Conservation (phyloP, 2,329 filamentous ascomycete species). For the Dactylellina haptotyla region DNA sequence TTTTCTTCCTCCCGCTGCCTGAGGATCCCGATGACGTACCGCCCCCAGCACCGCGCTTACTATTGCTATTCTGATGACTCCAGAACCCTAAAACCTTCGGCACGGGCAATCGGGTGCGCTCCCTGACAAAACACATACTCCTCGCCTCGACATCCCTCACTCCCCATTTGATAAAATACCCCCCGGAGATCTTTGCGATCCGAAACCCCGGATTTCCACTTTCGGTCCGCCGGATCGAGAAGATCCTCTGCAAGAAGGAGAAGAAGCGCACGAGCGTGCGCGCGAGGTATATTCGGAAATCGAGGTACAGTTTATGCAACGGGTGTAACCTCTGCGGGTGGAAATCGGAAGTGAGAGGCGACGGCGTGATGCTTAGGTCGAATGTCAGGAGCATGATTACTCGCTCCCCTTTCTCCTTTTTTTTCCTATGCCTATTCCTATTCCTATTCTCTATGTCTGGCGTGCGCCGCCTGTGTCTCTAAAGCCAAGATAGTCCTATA, state of each 20-base stretch:
- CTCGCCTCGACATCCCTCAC: constrained; percentile 46
- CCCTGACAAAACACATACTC: constrained; percentile 41
- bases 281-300: constrained; percentile 40
- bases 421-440: neutral
- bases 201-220: constrained; percentile 42
- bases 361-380: constrained; percentile 23
- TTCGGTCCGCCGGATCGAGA: constrained; percentile 12
- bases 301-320: constrained; percentile 37
- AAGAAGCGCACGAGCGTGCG: constrained; percentile 32
- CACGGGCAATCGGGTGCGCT: constrained; percentile 37
- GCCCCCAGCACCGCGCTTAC: neutral
- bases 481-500: neutral
- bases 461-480: neutral
- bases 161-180: constrained; percentile 50
- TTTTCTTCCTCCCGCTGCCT: neutral
- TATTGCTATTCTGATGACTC: constrained; percentile 24
- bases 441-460: neutral
- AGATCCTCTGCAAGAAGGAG: constrained; percentile 29
- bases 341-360: constrained; percentile 27
- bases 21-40: too few relatives aligned
- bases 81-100: constrained; percentile 45
- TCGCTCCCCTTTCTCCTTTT: neutral
- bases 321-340: constrained; percentile 28
- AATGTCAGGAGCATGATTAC: constrained; percentile 49
- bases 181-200: constrained; percentile 25